Evolutionary conservation across 441 rosid genomes (phyloP), one percentile per base, ranked within the genome.

Genomic region (Croton setiger): DNA sequence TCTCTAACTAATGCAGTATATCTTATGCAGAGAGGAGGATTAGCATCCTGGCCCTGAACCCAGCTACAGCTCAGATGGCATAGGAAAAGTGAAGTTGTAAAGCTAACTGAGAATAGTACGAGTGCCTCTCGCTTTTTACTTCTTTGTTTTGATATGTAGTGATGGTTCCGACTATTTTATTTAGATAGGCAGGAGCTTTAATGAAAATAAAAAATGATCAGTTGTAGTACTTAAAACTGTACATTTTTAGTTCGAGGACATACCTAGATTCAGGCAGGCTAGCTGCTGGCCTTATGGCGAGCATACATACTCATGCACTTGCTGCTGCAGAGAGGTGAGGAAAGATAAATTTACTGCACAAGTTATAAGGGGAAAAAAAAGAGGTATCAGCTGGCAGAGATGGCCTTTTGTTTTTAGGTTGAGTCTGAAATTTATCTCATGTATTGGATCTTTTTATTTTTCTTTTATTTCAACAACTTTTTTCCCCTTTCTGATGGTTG

Each of bases 1-100:
- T 56, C 39, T 10, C 69, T 77, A 36, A 78, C 54, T 27, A 60
- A n/a, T 17, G 21, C 3, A 49, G 51, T 49, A 35, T 21, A 17
- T 43, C 67, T 55, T 76, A 66, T 74, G 80, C 90, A 88, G 93
- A 86, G 70, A 79, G 81, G 84, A 84, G 93, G 81, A 88, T 88
- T 72, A 82, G 89, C 79, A 41, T 87, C 63, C 87, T 82, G 77
- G 72, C 86, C 72, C 81, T 83, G 61, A 78, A 80, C 47, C 82
- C 84, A 0, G 78, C 84, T 13, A 66, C 76, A 1, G 74, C 76
- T 5, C 74, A 74, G 82, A 70, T 27, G 81, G 83, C 78, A 54
- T 79, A 79, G 82, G 71, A 68, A 74, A 79, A 27, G 31, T 2
- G 31, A 27, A 73, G 78, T 71, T 84, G 88, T 87, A 87, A 87